Percentiles rank a stretch among this genome's conserved stretches.
phyloP scores from a whole-genome alignment of 768 basidiomycete species.

The Fibroporia radiculosa region DNA sequence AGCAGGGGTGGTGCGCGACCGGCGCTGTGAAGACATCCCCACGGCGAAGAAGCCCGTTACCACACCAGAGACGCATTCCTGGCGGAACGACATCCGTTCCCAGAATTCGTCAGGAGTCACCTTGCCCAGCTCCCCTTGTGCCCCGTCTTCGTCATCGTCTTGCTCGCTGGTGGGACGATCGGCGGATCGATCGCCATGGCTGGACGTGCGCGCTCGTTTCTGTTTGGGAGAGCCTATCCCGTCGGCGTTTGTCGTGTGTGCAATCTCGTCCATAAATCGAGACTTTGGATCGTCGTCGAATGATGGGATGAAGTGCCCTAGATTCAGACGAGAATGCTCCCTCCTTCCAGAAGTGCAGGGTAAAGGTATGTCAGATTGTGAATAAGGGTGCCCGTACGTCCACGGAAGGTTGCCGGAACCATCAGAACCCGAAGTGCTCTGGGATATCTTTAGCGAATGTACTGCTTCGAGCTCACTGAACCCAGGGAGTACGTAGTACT shows the following conservation, averaged over 20 bases:
- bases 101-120: slow-evolving; percentile 82
- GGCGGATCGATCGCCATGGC: not conserved
- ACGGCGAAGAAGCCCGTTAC: slow-evolving; percentile 92
- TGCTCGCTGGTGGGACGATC: slow-evolving; percentile 8
- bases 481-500: slow-evolving; percentile 68
- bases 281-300: slow-evolving; percentile 98
- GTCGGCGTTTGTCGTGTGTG: slow-evolving; percentile 56
- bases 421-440: slow-evolving; percentile 10
- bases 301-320: slow-evolving; percentile 76
- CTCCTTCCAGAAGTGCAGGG: slow-evolving; percentile 35
- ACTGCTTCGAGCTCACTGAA: slow-evolving; percentile 60
- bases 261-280: slow-evolving; percentile 88
- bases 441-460: slow-evolving; percentile 41
- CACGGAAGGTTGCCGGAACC: slow-evolving; percentile 31
- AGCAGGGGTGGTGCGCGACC: slow-evolving; percentile 6
- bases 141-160: slow-evolving; percentile 20
- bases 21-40: slow-evolving; percentile 24
- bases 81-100: slow-evolving; percentile 95
- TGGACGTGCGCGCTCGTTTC: slow-evolving; percentile 42
- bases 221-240: slow-evolving; percentile 51
- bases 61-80: slow-evolving; percentile 87
- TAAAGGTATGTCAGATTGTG: slow-evolving; percentile 32
- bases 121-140: slow-evolving; percentile 45
- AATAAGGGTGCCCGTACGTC: slow-evolving; percentile 79
- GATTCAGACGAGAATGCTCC: slow-evolving; percentile 28